Base-by-base conservation (phyloP, 495 filamentous ascomycete genomes). In the Diplogelasinospora grovesii region DNA sequence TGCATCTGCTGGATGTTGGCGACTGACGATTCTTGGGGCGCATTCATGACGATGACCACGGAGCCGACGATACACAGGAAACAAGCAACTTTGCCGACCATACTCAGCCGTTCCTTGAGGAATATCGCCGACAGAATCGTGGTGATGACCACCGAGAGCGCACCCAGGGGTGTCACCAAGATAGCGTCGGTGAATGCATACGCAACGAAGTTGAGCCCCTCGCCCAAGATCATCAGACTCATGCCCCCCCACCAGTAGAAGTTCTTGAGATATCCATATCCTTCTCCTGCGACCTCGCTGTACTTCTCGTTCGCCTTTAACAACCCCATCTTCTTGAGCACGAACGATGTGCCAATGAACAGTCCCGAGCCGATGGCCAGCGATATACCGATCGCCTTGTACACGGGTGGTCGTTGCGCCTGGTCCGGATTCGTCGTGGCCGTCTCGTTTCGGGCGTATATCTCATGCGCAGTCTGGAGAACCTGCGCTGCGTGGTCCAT, bases 181-280 rank as follows among this genome's bases (percentile, higher is more conserved):
- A 98, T 95, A 34, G 92, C 92, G 61, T 98, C 92, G 51, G 92
- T 89, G 56, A 98, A 97, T 31, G 87, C 86, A 57, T 98, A 98
- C 16, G 92, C 93, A 41, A 85, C 88, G 54, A 98, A 96, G 63
- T 98, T 98, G 77, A 90, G 95, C 23, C 92, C 79, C 64, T 98
- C 92, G 35, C 92, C 92, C 28, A 97, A 54, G 49, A 97, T 93
- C 92, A 98, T 98, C 56, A 98, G 69, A 14, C 76, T 88, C 93
- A 98, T 98, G 48, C 92, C 92, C 16, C 65, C 60, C 92, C 92
- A 98, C 92, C 92, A 98, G 68, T 74, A 96, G 14, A 71, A 65
- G 57, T 98, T 98, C 73, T 93, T 95, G 52, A 98, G 77, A 60
- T 98, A 98, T 44, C 92, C 93, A 59, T 98, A 98, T 22, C 92